Conservation (phyloP, 768 basidiomycete genomes). For the Hypholoma fasciculare region DNA sequence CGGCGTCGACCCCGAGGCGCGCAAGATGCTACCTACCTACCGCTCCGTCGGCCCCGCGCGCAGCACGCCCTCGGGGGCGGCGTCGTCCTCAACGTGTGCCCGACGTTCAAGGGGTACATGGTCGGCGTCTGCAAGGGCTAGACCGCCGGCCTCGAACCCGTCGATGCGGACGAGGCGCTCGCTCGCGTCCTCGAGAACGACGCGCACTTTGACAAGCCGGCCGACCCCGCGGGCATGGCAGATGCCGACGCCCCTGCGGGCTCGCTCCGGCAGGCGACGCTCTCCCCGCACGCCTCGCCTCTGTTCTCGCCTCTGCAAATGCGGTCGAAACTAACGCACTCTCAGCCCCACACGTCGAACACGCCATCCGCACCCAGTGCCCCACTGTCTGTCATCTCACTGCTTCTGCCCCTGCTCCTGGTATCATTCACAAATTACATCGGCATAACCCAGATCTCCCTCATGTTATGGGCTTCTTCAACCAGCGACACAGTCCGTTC, state of each 20-base stretch:
- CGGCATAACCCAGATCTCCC: constrained; percentile 81
- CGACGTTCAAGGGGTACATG: constrained; percentile 95
- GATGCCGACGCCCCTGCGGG: constrained; percentile 10
- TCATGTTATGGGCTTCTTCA: constrained; percentile 93
- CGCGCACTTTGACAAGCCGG: constrained; percentile 73
- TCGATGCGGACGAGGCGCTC: constrained; percentile 74
- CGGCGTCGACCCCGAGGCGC: constrained; percentile 43
- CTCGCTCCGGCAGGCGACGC: constrained; percentile 23
- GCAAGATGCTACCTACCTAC: constrained; percentile 51
- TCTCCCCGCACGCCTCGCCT: constrained; percentile 25
- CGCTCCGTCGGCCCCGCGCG: constrained; percentile 49
- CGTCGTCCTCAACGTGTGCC: constrained; percentile 80
- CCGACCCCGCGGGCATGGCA: constrained; percentile 17
- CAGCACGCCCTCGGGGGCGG: constrained; percentile 78
- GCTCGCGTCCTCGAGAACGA: constrained; percentile 68
- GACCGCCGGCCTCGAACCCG: constrained; percentile 66
- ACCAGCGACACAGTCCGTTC: constrained; percentile 76
- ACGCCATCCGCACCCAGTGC: constrained; percentile 27
- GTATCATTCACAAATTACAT: constrained; percentile 75
- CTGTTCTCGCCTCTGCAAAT: constrained; percentile 33
- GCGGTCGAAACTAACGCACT: constrained; percentile 10
- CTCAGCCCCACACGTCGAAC: constrained; percentile 9
- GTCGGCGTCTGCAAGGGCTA: constrained; percentile 84
- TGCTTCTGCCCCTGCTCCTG: constrained; percentile 78
- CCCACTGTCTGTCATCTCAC: constrained; percentile 60